Percentiles rank a stretch among this genome's conserved stretches.
Conservation (phyloP, 305 asterid species). For the Plantago lanceolata region DNA sequence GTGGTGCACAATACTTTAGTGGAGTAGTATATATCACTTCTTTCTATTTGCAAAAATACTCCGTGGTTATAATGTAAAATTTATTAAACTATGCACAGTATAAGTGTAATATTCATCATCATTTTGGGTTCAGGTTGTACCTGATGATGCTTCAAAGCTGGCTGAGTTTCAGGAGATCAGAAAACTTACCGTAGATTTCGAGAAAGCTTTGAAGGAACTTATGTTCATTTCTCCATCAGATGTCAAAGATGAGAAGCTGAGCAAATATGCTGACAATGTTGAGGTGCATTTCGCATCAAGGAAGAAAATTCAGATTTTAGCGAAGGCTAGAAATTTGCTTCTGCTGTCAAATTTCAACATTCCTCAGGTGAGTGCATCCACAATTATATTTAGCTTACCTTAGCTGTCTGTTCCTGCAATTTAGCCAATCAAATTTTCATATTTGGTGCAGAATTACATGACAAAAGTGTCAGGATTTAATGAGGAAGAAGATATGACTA, state of each 20-base stretch:
- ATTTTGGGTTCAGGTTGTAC: slow-evolving; percentile 62
- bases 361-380: slow-evolving; percentile 64
- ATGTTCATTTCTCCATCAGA: slow-evolving; percentile 73
- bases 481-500: slow-evolving; percentile 35
- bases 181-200: slow-evolving; percentile 67
- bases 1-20: too few relatives aligned
- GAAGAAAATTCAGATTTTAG: slow-evolving; percentile 81
- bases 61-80: too few relatives aligned
- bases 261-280: slow-evolving; percentile 73
- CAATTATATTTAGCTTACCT: slow-evolving; percentile 10
- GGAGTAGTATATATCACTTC: too few relatives aligned
- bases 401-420: slow-evolving; percentile 8
- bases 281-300: slow-evolving; percentile 91
- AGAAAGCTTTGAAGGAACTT: slow-evolving; percentile 60
- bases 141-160: slow-evolving; percentile 92
- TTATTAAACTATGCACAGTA: slow-evolving; percentile 2
- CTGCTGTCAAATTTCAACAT: slow-evolving; percentile 60
- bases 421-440: neutral
- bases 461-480: slow-evolving; percentile 32
- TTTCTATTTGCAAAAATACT: too few relatives aligned
- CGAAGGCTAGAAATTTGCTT: slow-evolving; percentile 76
- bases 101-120: slow-evolving; percentile 20
- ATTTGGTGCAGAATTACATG: slow-evolving; percentile 37
- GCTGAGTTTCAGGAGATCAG: slow-evolving; percentile 77
- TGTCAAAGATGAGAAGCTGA: slow-evolving; percentile 62